A percentile compares a stretch with the other conserved stretches of the same genome.
These are phyloP conservation scores for Debaryomyces sp. DNA, from an alignment of 1,139 yeast genomes.

Conservation along the genomic window DNA sequence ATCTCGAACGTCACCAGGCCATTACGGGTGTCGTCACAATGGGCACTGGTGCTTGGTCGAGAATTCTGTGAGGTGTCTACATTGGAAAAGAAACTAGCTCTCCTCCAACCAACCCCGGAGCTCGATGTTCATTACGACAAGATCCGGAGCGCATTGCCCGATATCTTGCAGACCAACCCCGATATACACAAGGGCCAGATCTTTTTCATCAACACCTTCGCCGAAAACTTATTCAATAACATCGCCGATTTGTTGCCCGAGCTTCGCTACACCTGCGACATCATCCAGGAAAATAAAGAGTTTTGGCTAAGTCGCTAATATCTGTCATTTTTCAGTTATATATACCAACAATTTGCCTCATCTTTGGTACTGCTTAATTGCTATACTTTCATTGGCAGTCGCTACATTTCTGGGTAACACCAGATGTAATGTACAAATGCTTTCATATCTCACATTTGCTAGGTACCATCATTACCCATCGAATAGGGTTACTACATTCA, in stretches of 20 bases:
- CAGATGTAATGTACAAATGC: too few relatives aligned
- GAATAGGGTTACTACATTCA: not conserved
- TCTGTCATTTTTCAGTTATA: not conserved
- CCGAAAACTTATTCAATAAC: constrained; percentile 70
- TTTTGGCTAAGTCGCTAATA: constrained; percentile 36
- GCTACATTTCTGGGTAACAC: too few relatives aligned
- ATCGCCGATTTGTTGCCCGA: constrained; percentile 61
- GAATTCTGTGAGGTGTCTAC: constrained; percentile 74
- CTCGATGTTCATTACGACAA: constrained; percentile 30
- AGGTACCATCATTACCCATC: not conserved
- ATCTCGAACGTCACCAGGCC: constrained; percentile 90
- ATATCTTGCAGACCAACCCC: constrained; percentile 48
- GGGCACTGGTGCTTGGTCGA: constrained; percentile 79
- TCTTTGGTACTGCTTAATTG: too few relatives aligned
- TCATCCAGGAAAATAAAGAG: constrained; percentile 45
- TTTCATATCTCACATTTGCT: not conserved
- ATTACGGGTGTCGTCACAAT: constrained; percentile 70
- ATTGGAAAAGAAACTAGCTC: constrained; percentile 47
- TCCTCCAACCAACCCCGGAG: constrained; percentile 4
- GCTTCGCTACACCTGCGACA: constrained; percentile 53
- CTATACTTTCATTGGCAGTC: too few relatives aligned
- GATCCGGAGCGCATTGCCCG: constrained; percentile 34
- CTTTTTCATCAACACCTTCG: constrained; percentile 82
- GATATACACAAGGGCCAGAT: constrained; percentile 74
- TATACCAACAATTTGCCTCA: not conserved